Conservation (phyloP, 2,329 filamentous ascomycete genomes). For the Fusarium sacchari region DNA sequence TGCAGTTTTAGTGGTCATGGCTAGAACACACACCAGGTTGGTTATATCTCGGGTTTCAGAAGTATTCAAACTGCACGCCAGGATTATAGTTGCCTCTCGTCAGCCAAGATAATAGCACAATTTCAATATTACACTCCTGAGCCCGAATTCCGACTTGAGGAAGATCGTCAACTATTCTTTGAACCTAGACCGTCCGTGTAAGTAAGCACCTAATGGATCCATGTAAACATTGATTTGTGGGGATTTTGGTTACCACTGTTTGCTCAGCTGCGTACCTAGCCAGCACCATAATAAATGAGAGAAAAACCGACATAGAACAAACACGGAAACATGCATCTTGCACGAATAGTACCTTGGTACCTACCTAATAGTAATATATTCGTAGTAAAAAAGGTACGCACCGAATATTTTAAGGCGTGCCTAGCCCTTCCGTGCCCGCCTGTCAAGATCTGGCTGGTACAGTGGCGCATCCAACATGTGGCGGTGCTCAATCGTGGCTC, state of each 20-base stretch:
- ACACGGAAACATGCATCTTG: background rate
- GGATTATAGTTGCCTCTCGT: constrained; percentile 10
- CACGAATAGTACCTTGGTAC: background rate
- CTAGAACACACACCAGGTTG: background rate
- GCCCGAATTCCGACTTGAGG: background rate
- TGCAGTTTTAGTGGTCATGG: background rate
- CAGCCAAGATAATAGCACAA: background rate
- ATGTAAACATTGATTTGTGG: background rate
- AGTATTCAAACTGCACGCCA: constrained; percentile 1
- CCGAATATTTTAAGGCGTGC: background rate
- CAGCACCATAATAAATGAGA: background rate
- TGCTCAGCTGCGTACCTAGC: background rate
- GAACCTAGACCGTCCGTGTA: background rate
- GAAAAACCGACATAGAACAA: background rate
- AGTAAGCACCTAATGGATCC: background rate
- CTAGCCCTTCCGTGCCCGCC: background rate
- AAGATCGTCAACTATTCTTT: background rate
- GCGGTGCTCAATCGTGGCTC: constrained; percentile 28
- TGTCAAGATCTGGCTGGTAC: background rate
- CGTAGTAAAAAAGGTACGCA: background rate
- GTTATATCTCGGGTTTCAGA: constrained; percentile 14
- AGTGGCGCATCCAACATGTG: constrained; percentile 14
- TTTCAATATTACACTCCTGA: constrained; percentile 2
- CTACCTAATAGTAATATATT: too few species aligned
- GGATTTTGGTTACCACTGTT: background rate